These are phyloP conservation scores for Ascochyta viciae-villosae DNA, from an alignment of 2,329 filamentous ascomycete species.

Conservation along the genomic window DNA sequence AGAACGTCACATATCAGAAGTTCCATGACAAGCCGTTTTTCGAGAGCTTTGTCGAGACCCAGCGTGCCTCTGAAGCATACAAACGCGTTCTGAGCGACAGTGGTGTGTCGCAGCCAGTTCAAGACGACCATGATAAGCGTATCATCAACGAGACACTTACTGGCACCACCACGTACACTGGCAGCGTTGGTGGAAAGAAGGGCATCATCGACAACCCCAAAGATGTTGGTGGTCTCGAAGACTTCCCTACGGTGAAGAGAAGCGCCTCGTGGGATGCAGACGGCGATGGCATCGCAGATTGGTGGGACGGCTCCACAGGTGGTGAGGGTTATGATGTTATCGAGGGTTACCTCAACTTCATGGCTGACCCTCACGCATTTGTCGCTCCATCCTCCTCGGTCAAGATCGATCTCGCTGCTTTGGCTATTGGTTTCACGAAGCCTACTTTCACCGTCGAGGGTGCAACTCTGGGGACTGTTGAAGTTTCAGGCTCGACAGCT, in stretches of 20 bases:
- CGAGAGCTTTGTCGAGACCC: slow-evolving; percentile 38
- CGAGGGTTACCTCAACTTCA: slow-evolving; percentile 48
- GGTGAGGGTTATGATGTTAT: slow-evolving; percentile 43
- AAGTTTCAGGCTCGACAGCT: slow-evolving; percentile 11
- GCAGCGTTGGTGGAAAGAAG: slow-evolving; percentile 37
- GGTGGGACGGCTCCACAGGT: slow-evolving; percentile 46
- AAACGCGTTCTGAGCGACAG: slow-evolving; percentile 47
- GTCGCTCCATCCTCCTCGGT: slow-evolving; percentile 33
- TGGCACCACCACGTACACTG: slow-evolving; percentile 40
- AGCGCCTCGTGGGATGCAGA: slow-evolving; percentile 42
- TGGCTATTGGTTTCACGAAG: slow-evolving; percentile 24
- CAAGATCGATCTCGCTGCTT: slow-evolving; percentile 31
- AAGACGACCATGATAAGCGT: slow-evolving; percentile 45
- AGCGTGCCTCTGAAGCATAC: slow-evolving; percentile 44
- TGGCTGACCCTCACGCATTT: slow-evolving; percentile 46
- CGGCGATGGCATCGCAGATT: slow-evolving; percentile 46
- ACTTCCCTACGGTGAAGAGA: slow-evolving; percentile 37
- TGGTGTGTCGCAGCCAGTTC: slow-evolving; percentile 40
- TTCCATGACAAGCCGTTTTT: slow-evolving; percentile 42
- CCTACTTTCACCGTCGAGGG: slow-evolving; percentile 19
- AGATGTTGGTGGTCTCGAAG: slow-evolving; percentile 46
- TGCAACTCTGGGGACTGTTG: slow-evolving; percentile 13
- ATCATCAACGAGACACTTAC: slow-evolving; percentile 43
- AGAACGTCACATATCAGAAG: slow-evolving; percentile 37
- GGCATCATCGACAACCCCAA: slow-evolving; percentile 46